Evolutionary conservation across 2,329 filamentous ascomycete genomes (phyloP).

Genomic region (Colletotrichum sp.): DNA sequence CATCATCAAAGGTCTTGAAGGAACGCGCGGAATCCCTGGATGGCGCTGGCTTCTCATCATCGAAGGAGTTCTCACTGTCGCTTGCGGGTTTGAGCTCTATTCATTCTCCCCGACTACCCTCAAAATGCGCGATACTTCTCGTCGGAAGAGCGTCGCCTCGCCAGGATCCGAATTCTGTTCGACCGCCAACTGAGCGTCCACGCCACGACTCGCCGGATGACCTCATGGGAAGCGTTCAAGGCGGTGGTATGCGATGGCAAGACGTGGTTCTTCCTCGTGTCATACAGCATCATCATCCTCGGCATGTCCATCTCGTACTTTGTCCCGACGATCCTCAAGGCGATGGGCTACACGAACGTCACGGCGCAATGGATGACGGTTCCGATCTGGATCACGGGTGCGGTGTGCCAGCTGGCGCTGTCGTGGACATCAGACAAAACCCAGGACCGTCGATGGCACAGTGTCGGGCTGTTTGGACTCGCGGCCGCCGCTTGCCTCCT

Average conservation of each 20-base stretch:
- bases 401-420: background rate
- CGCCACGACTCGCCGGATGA: background rate
- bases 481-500: background rate
- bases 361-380: background rate
- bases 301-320: background rate
- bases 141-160: background rate
- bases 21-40: background rate
- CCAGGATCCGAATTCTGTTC: background rate
- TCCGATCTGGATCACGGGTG: background rate
- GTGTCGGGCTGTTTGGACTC: background rate
- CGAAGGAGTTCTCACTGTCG: background rate
- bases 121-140: background rate
- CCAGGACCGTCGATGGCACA: background rate
- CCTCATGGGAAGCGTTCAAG: background rate
- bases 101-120: background rate
- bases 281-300: background rate
- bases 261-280: background rate
- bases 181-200: background rate
- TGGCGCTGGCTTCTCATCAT: background rate
- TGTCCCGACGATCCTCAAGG: background rate
- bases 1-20: background rate
- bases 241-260: background rate
- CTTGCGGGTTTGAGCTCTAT: background rate
- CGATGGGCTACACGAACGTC: background rate
- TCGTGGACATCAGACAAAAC: background rate